Percentiles rank a stretch among this genome's conserved stretches.
Conservation (phyloP, 768 basidiomycete species). For the Lentinula lateritia region DNA sequence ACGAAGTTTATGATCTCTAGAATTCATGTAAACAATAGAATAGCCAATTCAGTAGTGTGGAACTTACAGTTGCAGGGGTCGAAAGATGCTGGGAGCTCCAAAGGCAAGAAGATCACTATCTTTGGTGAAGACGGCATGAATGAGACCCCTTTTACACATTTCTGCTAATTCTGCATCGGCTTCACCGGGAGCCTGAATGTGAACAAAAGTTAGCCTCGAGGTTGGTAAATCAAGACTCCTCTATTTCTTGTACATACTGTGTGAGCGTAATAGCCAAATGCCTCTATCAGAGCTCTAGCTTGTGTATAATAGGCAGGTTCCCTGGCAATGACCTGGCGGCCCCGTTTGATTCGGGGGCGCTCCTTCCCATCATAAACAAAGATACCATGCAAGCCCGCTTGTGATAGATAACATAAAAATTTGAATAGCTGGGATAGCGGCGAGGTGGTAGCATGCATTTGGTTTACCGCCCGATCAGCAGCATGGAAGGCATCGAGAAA, state of each 20-base stretch:
- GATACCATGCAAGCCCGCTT: not conserved
- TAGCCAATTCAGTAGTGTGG: too few relatives aligned
- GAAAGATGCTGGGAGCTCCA: constrained; percentile 50
- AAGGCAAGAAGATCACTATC: constrained; percentile 67
- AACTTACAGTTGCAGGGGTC: constrained; percentile 9
- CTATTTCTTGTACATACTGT: not conserved
- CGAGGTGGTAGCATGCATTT: not conserved
- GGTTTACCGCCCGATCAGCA: not conserved
- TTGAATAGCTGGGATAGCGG: not conserved
- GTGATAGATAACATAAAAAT: not conserved
- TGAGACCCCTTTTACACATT: constrained; percentile 48
- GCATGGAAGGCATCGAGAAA: not conserved
- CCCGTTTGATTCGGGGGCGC: not conserved
- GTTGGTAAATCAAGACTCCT: not conserved
- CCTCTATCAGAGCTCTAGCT: too few relatives aligned
- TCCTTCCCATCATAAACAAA: not conserved
- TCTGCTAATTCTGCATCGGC: constrained; percentile 68
- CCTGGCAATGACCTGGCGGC: not conserved
- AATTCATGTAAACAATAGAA: too few relatives aligned
- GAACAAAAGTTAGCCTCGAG: not conserved
- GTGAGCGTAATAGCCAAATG: not conserved
- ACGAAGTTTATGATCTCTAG: not conserved
- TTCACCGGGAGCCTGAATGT: constrained; percentile 36
- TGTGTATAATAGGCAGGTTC: not conserved
- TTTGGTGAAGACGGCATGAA: constrained; percentile 62